phyloP scores from a whole-genome alignment of 495 filamentous ascomycete genomes.

The Xylaria bambusicola region DNA sequence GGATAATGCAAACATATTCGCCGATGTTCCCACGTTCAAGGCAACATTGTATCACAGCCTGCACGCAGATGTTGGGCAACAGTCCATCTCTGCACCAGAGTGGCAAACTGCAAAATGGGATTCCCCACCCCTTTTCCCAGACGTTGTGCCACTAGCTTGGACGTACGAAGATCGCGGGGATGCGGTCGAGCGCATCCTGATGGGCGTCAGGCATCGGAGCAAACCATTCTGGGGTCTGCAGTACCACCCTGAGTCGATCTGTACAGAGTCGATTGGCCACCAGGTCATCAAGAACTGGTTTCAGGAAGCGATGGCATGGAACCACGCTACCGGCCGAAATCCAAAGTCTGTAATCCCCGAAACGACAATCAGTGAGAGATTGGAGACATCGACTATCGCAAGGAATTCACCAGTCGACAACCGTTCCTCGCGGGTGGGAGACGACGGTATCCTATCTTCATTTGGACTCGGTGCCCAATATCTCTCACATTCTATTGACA shows the following conservation, averaged over 20 bases:
- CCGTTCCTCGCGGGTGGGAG: slow-evolving; percentile 7
- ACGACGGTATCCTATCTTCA: slow-evolving; percentile 21
- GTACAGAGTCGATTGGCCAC: slow-evolving; percentile 70
- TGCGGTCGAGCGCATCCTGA: slow-evolving; percentile 63
- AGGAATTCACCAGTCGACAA: not conserved
- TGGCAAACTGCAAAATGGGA: slow-evolving; percentile 40
- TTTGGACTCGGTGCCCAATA: slow-evolving; percentile 32
- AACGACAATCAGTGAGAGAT: not conserved
- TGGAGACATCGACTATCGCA: not conserved
- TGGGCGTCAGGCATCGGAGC: slow-evolving; percentile 67
- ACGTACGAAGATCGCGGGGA: slow-evolving; percentile 48
- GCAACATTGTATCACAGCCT: slow-evolving; percentile 91
- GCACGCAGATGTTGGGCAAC: slow-evolving; percentile 61
- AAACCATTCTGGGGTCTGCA: slow-evolving; percentile 92
- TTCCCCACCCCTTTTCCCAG: slow-evolving; percentile 26
- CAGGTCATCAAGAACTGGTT: slow-evolving; percentile 79
- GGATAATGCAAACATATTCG: slow-evolving; percentile 43
- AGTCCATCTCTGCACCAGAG: slow-evolving; percentile 27
- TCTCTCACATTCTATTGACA: slow-evolving; percentile 30
- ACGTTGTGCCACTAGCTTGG: slow-evolving; percentile 69
- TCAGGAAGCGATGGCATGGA: slow-evolving; percentile 58
- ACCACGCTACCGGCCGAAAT: slow-evolving; percentile 28
- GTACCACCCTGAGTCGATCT: slow-evolving; percentile 94
- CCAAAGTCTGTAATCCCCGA: slow-evolving; percentile 6
- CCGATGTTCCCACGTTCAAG: slow-evolving; percentile 55